Evolutionary conservation across 352 stramenopile genomes (phyloP).

Genomic region (Pythium aristosporum): DNA sequence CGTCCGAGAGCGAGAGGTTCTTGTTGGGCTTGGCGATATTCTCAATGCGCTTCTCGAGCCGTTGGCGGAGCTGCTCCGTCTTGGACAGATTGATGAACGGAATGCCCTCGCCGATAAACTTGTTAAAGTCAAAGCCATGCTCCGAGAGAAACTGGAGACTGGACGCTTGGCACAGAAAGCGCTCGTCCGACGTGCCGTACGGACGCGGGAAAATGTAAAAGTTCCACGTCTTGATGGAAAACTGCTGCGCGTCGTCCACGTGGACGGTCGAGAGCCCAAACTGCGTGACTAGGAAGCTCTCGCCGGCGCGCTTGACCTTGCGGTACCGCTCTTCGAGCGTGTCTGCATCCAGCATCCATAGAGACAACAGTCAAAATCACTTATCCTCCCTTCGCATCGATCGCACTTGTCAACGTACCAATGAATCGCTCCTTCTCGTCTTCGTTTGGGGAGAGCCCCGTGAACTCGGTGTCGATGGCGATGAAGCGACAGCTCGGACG

Average conservation of each 20-base stretch:
- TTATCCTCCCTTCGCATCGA: too few species aligned
- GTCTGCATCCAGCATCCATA: constrained; percentile 29
- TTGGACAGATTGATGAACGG: constrained; percentile 64
- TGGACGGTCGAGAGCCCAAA: constrained; percentile 80
- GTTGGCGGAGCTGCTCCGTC: constrained; percentile 49
- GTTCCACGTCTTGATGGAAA: constrained; percentile 82
- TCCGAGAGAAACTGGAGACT: constrained; percentile 84
- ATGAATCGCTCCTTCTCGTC: constrained; percentile 62
- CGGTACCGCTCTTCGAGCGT: constrained; percentile 75
- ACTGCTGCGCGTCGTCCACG: constrained; percentile 50
- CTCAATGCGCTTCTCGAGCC: constrained; percentile 55
- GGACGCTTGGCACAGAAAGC: constrained; percentile 77
- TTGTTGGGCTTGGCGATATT: constrained; percentile 58
- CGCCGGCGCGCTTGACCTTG: constrained; percentile 69
- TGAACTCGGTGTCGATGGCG: constrained; percentile 86
- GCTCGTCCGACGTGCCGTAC: constrained; percentile 61
- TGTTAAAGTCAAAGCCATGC: constrained; percentile 87
- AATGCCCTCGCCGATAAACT: constrained; percentile 83
- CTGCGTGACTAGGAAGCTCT: constrained; percentile 84
- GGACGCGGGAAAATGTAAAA: constrained; percentile 83
- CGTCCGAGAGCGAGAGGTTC: constrained; percentile 49
- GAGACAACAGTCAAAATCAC: too few species aligned
- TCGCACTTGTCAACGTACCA: constrained; percentile 26
- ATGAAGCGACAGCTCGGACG: constrained; percentile 66
- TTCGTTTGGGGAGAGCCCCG: constrained; percentile 68